A percentile compares a stretch with the other conserved stretches of the same genome.
Conservation (phyloP, 2,329 filamentous ascomycete species). For the Ustulina deusta region DNA sequence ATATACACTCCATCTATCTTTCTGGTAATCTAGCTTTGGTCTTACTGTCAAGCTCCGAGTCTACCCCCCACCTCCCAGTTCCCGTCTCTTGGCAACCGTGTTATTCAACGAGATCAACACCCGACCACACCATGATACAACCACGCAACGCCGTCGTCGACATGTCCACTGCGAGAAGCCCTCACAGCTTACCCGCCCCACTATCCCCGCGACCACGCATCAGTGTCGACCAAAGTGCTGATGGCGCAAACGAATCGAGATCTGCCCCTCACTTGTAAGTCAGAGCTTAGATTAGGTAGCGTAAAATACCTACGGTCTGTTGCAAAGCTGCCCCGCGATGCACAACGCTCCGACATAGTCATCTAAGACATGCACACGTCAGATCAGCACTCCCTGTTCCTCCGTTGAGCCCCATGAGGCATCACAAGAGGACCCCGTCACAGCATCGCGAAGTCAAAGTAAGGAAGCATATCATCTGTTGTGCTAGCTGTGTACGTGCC, state of each 20-base stretch:
- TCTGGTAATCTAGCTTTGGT: background rate
- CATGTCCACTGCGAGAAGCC: conserved; percentile 25
- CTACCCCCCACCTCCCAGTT: background rate
- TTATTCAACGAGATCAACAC: conserved; percentile 2
- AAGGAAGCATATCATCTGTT: conserved; percentile 38
- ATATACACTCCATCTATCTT: background rate
- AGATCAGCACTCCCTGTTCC: conserved; percentile 60
- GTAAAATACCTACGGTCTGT: conserved; percentile 23
- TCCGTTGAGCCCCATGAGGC: conserved; percentile 65
- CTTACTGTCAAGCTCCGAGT: background rate
- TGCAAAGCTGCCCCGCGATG: conserved; percentile 21
- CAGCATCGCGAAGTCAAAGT: conserved; percentile 70
- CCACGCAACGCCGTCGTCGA: conserved; percentile 26
- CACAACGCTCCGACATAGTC: conserved; percentile 10
- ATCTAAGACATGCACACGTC: conserved; percentile 38
- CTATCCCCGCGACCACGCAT: conserved; percentile 56
- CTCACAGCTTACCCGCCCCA: conserved; percentile 44
- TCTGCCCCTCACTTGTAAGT: conserved; percentile 59
- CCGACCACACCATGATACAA: conserved; percentile 42
- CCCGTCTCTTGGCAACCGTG: conserved; percentile 26
- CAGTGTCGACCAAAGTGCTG: conserved; percentile 53
- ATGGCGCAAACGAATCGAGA: conserved; percentile 50
- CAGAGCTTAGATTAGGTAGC: conserved; percentile 50
- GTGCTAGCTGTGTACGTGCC: conserved; percentile 6
- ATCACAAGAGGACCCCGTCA: conserved; percentile 69